Conservation (phyloP, 371 early-diverging fungal species). For the Thermomucor indicae-seudaticae region DNA sequence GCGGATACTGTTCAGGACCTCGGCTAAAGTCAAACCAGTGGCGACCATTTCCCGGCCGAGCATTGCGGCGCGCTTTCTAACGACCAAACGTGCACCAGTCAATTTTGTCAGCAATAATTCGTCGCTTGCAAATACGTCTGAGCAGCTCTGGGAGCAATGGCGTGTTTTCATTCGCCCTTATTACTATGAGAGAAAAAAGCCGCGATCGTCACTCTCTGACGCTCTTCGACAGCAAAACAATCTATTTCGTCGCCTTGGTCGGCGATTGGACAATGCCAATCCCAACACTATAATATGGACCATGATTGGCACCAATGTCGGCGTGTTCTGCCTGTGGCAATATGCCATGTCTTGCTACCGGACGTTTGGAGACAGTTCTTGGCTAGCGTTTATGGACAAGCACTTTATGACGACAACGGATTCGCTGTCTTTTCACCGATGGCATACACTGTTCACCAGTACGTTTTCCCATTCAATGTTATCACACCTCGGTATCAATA, state of each 20-base stretch:
- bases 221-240: conserved; percentile 17
- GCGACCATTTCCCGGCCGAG: too few species aligned
- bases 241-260: conserved; percentile 21
- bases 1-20: too few species aligned
- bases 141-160: too few species aligned
- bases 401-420: conserved; percentile 42
- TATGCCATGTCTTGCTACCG: conserved; percentile 43
- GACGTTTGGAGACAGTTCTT: conserved; percentile 40
- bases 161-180: conserved; percentile 27
- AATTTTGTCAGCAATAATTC: too few species aligned
- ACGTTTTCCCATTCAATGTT: conserved; percentile 46
- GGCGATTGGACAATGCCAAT: conserved; percentile 20
- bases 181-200: conserved; percentile 24
- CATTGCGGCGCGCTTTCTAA: too few species aligned
- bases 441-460: conserved; percentile 48
- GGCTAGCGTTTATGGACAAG: conserved; percentile 40
- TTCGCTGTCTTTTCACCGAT: conserved; percentile 28
- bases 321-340: conserved; percentile 49
- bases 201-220: conserved; percentile 14
- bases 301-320: conserved; percentile 45
- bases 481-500: conserved; percentile 50
- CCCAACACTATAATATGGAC: conserved; percentile 40
- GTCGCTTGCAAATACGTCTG: too few species aligned
- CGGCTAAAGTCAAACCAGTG: too few species aligned
- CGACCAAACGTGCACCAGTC: too few species aligned